Base-by-base conservation (phyloP, 1,139 yeast species). In the Saccharomyces hybrid region DNA sequence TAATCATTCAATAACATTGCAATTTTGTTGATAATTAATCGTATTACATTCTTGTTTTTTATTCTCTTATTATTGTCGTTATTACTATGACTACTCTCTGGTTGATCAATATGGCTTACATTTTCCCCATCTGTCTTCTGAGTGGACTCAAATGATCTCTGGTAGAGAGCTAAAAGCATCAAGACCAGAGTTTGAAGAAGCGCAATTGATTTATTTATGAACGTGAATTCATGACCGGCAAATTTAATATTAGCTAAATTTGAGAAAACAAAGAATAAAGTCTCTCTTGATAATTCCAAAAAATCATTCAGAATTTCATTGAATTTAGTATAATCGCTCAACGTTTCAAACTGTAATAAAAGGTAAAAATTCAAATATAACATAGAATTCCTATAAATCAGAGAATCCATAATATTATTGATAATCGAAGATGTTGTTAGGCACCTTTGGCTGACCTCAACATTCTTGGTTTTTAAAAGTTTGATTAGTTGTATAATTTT, bases 151-250 rank as follows among this genome's bases (percentile, higher is more conserved):
- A 28, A 38, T 0, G 57, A 57, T 27, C 69, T 59, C 51, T 62
- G 65, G 48, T 63, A 56, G 28, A 65, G 49, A 11, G 65, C 63
- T 14, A 67, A 56, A 3, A 64, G 50, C 59, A 66, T 61, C 32
- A 60, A 63, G 51, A 63, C 59, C 3, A 65, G 53, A 26, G 56
- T 60, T 34, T 61, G 55, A 28, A 66, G 51, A 16, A 63, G 55
- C 13, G 51, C 52, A 44, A 65, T 66, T 11, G 66, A 60, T 50
- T 59, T 60, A 38, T 60, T 64, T 9, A 62, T 58, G 47, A 63
- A 66, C 20, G 65, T 52, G 46, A 64, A 66, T 56, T 66, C 70
- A 57, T 63, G 61, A 48, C 70, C 70, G 7, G 67, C 67, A 55
- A 65, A 63, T 49, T 61, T 65, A 48, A 63, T 55, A 49, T 64